These are phyloP conservation scores for Didymella sp. DNA, from an alignment of 2,329 filamentous ascomycete genomes.

Conservation along the genomic window DNA sequence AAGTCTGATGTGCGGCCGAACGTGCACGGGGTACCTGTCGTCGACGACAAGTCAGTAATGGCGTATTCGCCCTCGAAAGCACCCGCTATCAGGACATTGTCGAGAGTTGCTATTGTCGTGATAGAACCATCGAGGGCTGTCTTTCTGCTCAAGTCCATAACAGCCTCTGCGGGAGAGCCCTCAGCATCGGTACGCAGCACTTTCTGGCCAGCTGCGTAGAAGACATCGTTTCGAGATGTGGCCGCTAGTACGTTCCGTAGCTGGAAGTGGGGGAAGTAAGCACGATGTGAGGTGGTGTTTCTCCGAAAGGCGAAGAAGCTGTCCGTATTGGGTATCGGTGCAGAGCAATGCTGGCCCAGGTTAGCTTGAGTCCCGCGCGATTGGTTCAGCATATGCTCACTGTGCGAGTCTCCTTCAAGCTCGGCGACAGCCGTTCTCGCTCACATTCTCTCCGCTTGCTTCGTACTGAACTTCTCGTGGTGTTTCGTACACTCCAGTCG, in stretches of 20 bases:
- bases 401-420: slow-evolving; percentile 28
- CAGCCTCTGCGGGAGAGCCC: slow-evolving; percentile 50
- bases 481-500: slow-evolving; percentile 45
- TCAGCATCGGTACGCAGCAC: slow-evolving; percentile 59
- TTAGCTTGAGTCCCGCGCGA: neutral
- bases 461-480: slow-evolving; percentile 35
- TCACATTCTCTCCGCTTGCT: slow-evolving; percentile 36
- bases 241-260: slow-evolving; percentile 65
- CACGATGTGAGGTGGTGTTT: slow-evolving; percentile 58
- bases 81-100: slow-evolving; percentile 61
- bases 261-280: slow-evolving; percentile 65
- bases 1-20: slow-evolving; percentile 58
- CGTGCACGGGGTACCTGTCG: slow-evolving; percentile 43
- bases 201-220: slow-evolving; percentile 58
- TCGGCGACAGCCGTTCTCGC: slow-evolving; percentile 26
- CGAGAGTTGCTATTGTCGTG: slow-evolving; percentile 60
- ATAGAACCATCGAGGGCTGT: slow-evolving; percentile 53
- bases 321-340: slow-evolving; percentile 51
- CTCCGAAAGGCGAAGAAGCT: slow-evolving; percentile 57
- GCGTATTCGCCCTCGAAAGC: slow-evolving; percentile 66
- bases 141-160: slow-evolving; percentile 59
- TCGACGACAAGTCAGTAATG: slow-evolving; percentile 53
- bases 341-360: slow-evolving; percentile 16
- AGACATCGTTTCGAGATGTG: slow-evolving; percentile 62
- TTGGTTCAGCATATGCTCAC: slow-evolving; percentile 19